phyloP scores from a whole-genome alignment of 805 yeast genomes.

The Saccharomycopsis synnaedendra region DNA sequence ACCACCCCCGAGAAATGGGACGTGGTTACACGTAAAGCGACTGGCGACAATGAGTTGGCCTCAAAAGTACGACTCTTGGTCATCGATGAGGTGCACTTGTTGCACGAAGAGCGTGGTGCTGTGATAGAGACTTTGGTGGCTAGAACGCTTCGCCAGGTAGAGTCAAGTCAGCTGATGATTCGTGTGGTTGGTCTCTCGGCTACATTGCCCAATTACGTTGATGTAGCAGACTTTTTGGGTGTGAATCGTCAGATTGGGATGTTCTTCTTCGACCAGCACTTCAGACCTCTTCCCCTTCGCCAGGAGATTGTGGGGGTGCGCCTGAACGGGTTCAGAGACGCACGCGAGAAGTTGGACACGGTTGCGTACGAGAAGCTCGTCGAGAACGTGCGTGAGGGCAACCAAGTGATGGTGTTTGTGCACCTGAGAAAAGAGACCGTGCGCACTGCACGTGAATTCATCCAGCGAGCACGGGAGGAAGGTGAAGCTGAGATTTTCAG shows the following conservation, averaged over 20 bases:
- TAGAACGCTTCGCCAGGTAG: conserved; percentile 89
- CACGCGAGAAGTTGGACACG: conserved; percentile 60
- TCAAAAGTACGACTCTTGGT: conserved; percentile 76
- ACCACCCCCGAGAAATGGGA: conserved; percentile 98
- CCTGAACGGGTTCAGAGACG: conserved; percentile 67
- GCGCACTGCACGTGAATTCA: conserved; percentile 66
- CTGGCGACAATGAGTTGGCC: conserved; percentile 77
- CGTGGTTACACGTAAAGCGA: conserved; percentile 88
- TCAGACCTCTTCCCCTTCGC: conserved; percentile 86
- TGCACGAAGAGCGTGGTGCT: conserved; percentile 97
- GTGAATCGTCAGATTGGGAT: conserved; percentile 85
- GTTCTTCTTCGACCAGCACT: conserved; percentile 89
- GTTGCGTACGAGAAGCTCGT: conserved; percentile 67
- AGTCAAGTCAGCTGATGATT: conserved; percentile 86
- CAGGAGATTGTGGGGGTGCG: conserved; percentile 81
- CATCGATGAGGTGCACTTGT: conserved; percentile 91
- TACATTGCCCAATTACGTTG: conserved; percentile 81
- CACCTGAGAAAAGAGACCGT: conserved; percentile 91
- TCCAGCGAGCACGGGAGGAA: conserved; percentile 51
- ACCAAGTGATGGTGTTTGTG: conserved; percentile 94
- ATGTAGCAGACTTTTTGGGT: conserved; percentile 89
- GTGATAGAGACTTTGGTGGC: conserved; percentile 94
- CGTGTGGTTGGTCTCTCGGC: conserved; percentile 92
- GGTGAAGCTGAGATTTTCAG: conserved; percentile 51
- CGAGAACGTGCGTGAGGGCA: conserved; percentile 54